Evolutionary conservation across 23 red algal species (phyloP), one percentile per base, ranked within the genome.

Genomic region (Rhodosorus marinus): DNA sequence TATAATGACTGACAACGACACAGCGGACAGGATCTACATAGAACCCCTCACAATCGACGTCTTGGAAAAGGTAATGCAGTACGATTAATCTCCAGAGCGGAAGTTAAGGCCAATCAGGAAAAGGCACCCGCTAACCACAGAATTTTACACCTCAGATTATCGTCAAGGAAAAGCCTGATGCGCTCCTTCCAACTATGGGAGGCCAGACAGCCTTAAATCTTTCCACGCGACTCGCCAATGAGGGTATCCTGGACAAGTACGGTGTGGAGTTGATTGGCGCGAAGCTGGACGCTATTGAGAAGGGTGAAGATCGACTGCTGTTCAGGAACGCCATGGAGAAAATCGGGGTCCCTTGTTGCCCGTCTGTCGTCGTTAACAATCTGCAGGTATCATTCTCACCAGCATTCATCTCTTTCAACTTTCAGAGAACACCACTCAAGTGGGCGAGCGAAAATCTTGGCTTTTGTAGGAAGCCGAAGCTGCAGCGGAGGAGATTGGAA

Each of bases 1-100:
- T 25, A 98, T 98, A 38, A 98, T 98, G 90, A 98, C 90, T 22
- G 90, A 98, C 57, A 72, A 72, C 14, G 90, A 98, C 49, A 98
- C 72, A 36, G 90, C 90, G 29, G 90, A 98, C 36, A 61, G 90
- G 6, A 82, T 75, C 4, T 98, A 98, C 38, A 81, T 98, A 32
- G 90, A 98, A 55, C 90, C 90, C 8, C 43, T 98, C 11, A 86
- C 74, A 26, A 32, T 49, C 6, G 79, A 85, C 40, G 71, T 80
- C 6, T 36, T 98, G 6, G 77, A 83, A 58, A 74, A 67, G 55
- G 61, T 94, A 23, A n/a, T n/a, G n/a, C n/a, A n/a, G n/a, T n/a
- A n/a, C n/a, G n/a, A n/a, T n/a, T n/a, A n/a, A n/a, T n/a, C n/a
- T n/a, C n/a, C n/a, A n/a, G n/a, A n/a, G n/a, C n/a, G n/a, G n/a